These are phyloP conservation scores for Pleurostoma richardsiae DNA, from an alignment of 2,329 filamentous ascomycete genomes.

Conservation along the genomic window DNA sequence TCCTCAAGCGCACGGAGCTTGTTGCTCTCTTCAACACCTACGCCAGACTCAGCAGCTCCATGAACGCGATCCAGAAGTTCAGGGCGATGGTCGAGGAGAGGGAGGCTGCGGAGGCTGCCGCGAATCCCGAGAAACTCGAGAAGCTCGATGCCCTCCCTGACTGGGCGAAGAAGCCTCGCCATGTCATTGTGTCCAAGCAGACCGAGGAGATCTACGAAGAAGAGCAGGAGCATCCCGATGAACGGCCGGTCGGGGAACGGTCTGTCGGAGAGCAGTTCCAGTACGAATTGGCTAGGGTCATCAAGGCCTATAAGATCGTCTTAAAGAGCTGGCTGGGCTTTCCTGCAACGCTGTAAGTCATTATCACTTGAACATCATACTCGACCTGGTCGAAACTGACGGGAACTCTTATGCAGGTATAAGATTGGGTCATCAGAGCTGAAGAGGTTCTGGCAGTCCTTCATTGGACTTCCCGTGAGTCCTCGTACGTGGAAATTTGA, in stretches of 20 bases:
- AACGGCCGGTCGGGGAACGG: conserved; percentile 47
- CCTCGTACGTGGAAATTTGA: conserved; percentile 42
- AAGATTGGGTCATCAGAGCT: conserved; percentile 38
- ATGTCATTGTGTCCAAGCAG: conserved; percentile 28
- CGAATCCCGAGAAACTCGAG: conserved; percentile 12
- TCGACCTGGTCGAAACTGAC: background rate
- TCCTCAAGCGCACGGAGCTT: conserved; percentile 81
- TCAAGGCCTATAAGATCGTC: conserved; percentile 60
- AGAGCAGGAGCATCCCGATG: conserved; percentile 17
- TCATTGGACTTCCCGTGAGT: conserved; percentile 46
- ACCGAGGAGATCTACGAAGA: conserved; percentile 29
- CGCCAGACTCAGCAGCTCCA: conserved; percentile 75
- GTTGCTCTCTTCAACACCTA: conserved; percentile 95
- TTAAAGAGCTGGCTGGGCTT: conserved; percentile 64
- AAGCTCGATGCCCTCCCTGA: conserved; percentile 21
- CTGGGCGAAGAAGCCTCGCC: conserved; percentile 37
- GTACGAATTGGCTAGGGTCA: conserved; percentile 60
- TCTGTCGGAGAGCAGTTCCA: conserved; percentile 53
- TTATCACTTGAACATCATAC: background rate
- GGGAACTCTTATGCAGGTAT: conserved; percentile 24
- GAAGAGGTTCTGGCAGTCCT: conserved; percentile 41
- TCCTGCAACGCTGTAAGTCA: conserved; percentile 65
- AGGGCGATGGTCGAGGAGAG: conserved; percentile 42
- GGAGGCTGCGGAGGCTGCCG: conserved; percentile 16
- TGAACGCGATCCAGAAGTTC: conserved; percentile 73